Percentiles rank a stretch among this genome's conserved stretches.
phyloP scores from a whole-genome alignment of 2,329 filamentous ascomycete species.

The Teratosphaeriaceae sp. region DNA sequence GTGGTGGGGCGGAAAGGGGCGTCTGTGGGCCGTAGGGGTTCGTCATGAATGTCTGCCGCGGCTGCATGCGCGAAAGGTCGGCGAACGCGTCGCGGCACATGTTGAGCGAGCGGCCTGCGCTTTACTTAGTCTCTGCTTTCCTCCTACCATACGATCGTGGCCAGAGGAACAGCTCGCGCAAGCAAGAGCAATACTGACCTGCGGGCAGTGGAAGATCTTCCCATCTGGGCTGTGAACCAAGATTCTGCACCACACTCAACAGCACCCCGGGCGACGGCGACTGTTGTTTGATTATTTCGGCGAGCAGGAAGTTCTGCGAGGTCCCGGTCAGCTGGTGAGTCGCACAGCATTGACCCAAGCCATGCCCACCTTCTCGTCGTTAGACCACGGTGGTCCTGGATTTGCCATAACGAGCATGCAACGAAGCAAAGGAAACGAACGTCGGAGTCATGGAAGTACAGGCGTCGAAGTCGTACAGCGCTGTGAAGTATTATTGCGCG shows the following conservation, averaged over 20 bases:
- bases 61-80: constrained; percentile 17
- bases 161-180: too few species aligned
- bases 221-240: constrained; percentile 42
- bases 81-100: constrained; percentile 26
- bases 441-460: constrained; percentile 22
- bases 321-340: not conserved
- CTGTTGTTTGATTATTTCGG: constrained; percentile 46
- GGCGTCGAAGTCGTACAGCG: constrained; percentile 21
- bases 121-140: constrained; percentile 5
- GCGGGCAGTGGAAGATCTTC: constrained; percentile 43
- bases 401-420: constrained; percentile 36
- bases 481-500: constrained; percentile 9
- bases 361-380: constrained; percentile 40
- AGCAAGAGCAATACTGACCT: constrained; percentile 33
- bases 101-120: constrained; percentile 29
- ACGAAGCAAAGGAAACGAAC: constrained; percentile 23
- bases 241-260: constrained; percentile 38
- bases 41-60: constrained; percentile 10
- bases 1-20: constrained; percentile 19
- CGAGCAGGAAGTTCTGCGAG: constrained; percentile 37
- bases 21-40: constrained; percentile 17
- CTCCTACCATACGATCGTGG: not conserved
- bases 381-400: constrained; percentile 38
- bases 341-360: constrained; percentile 10
- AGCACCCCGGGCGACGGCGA: constrained; percentile 38